Evolutionary conservation across 768 basidiomycete species (phyloP).

Genomic region (Suillus spraguei): DNA sequence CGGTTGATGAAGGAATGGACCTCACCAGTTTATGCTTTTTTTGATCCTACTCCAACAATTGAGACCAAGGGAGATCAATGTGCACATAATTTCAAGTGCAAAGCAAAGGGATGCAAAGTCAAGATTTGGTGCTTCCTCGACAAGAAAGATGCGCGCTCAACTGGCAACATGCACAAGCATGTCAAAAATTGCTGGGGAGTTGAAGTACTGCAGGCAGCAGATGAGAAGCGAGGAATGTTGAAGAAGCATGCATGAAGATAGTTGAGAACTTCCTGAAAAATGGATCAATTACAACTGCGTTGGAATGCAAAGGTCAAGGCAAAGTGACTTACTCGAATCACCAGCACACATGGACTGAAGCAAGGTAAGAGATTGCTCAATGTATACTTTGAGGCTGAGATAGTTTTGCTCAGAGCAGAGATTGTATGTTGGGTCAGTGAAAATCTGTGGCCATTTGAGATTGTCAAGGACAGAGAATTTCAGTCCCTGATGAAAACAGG

Average conservation of each 20-base stretch:
- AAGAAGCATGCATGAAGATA: conserved; percentile 17
- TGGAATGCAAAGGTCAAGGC: conserved; percentile 31
- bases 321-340: conserved; percentile 30
- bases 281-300: conserved; percentile 29
- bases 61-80: background rate
- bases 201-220: conserved; percentile 23
- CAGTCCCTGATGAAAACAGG: too few species aligned
- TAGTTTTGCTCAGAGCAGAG: too few species aligned
- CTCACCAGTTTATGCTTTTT: too few species aligned
- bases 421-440: too few species aligned
- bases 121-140: background rate
- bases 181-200: conserved; percentile 34
- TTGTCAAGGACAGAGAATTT: too few species aligned
- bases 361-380: too few species aligned
- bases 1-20: too few species aligned
- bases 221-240: background rate
- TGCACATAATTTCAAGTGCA: background rate
- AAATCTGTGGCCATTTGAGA: too few species aligned
- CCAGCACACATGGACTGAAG: too few species aligned
- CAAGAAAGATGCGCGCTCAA: conserved; percentile 13
- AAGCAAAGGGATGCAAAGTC: background rate
- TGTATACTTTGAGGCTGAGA: rapidly evolving
- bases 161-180: conserved; percentile 33
- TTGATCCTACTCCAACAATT: background rate
- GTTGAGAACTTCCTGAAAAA: conserved; percentile 25